These are phyloP conservation scores for Breviolum minutum DNA, from an alignment of 73 alveolate genomes.

Conservation along the genomic window DNA sequence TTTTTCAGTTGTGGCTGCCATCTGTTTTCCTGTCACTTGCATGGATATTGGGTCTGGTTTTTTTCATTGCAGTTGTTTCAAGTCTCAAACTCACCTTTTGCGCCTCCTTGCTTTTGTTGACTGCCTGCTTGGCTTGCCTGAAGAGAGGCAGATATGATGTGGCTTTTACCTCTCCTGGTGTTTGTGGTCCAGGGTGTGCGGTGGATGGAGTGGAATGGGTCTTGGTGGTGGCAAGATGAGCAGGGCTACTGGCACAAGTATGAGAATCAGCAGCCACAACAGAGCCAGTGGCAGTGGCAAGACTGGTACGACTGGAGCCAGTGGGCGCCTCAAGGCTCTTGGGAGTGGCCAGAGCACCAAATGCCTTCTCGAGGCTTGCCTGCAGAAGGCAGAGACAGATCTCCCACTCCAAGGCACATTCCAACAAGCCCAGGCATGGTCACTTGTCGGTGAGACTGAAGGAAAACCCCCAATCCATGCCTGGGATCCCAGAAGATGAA, in stretches of 20 bases:
- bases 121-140: background rate
- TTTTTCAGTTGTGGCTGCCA: too few species aligned
- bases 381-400: background rate
- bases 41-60: too few species aligned
- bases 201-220: too few species aligned
- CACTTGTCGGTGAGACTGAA: background rate
- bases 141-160: background rate
- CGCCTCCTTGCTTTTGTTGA: too few species aligned
- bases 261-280: background rate
- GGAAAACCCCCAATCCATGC: background rate
- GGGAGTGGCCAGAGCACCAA: background rate
- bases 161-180: background rate
- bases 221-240: too few species aligned
- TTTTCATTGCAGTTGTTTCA: too few species aligned
- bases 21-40: too few species aligned
- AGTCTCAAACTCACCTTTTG: too few species aligned
- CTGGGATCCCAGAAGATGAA: background rate
- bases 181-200: too few species aligned
- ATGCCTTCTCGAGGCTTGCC: background rate
- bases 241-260: too few species aligned
- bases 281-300: background rate
- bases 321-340: background rate
- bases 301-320: background rate
- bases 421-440: background rate
- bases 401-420: background rate